Evolutionary conservation across 805 yeast genomes (phyloP), one percentile per base, ranked within the genome.

Genomic region (Yarrowia keelungensis): DNA sequence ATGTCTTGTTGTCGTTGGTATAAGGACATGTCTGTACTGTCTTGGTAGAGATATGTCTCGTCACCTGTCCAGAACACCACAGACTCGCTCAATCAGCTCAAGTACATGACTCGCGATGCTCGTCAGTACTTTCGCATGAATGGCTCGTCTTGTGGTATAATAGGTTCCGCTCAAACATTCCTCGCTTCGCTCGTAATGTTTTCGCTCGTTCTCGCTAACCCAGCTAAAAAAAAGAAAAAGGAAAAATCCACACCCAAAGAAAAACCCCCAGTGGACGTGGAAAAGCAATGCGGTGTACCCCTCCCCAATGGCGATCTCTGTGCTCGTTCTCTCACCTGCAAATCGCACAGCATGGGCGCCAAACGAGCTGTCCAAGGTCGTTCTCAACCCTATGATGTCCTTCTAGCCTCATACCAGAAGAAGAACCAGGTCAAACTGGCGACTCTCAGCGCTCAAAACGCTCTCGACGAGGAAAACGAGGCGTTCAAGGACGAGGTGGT

Each of bases 291-390:
- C 82, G 97, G 97, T 77, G 97, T 92, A 10, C 88, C 91, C 7
- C 80, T 92, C 70, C 91, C 96, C 0, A 88, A 87, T 71, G 97
- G 97, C 8, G 96, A 95, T 0, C 87, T 85, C 75, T 92, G 97
- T 81, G 97, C 97, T 0, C 82, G 97, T 68, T 91, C 97, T 0
- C 80, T 92, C 72, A 92, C 97, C 0, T 92, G 97, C 81, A 92
- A 92, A 75, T 91, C 97, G 0, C 97, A 92, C 78, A 89, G 97
- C 1, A 91, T 92, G 96, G 97, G 97, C 38, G 96, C 97, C 42
- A 92, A 92, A 74, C 84, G 97, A 74, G 92, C 96, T 0, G 97
- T 92, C 35, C 87, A 86, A 22, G 97, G 97, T 7, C 84, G 97
- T 75, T 86, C 93, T 62, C 92, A 92, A 14, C 91, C 97, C 0